These are phyloP conservation scores for Rhynchospora pubera DNA, from an alignment of 176 grass and related monocot species.

Conservation along the genomic window DNA sequence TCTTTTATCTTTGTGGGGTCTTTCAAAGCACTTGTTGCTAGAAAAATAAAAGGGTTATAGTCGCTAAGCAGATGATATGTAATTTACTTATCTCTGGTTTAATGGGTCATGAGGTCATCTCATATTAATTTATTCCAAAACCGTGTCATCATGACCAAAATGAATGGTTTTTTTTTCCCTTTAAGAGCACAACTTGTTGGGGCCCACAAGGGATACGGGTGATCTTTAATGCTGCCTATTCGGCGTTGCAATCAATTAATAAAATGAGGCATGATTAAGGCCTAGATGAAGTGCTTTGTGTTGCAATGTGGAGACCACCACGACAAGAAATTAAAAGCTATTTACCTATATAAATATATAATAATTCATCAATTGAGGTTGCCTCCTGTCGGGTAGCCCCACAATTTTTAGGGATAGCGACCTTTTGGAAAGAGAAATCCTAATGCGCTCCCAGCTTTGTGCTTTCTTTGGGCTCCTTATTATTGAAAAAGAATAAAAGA, in stretches of 20 bases:
- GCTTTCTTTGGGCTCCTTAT: neutral
- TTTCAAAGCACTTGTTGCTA: conserved; percentile 40
- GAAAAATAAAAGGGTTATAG: conserved; percentile 43
- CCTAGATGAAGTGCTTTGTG: conserved; percentile 34
- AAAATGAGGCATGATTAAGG: conserved; percentile 28
- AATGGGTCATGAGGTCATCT: conserved; percentile 62
- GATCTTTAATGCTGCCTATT: conserved; percentile 87
- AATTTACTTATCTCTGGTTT: conserved; percentile 23
- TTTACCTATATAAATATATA: conserved; percentile 28
- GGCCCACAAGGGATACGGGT: conserved; percentile 56
- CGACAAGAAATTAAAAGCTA: conserved; percentile 35
- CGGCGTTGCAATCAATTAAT: conserved; percentile 58
- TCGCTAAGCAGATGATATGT: conserved; percentile 41
- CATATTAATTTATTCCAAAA: conserved; percentile 44
- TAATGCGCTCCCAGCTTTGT: neutral
- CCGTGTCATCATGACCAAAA: conserved; percentile 63
- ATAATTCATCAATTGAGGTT: conserved; percentile 45
- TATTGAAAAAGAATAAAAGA: neutral
- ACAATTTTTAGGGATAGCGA: conserved; percentile 29
- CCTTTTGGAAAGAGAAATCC: neutral
- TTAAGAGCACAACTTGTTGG: conserved; percentile 71
- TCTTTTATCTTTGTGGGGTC: conserved; percentile 42
- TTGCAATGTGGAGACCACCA: conserved; percentile 61
- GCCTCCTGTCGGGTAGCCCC: conserved; percentile 42
- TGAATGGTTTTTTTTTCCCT: conserved; percentile 51